Conservation (phyloP, 345 rosid genomes). For the Linum trigynum region DNA sequence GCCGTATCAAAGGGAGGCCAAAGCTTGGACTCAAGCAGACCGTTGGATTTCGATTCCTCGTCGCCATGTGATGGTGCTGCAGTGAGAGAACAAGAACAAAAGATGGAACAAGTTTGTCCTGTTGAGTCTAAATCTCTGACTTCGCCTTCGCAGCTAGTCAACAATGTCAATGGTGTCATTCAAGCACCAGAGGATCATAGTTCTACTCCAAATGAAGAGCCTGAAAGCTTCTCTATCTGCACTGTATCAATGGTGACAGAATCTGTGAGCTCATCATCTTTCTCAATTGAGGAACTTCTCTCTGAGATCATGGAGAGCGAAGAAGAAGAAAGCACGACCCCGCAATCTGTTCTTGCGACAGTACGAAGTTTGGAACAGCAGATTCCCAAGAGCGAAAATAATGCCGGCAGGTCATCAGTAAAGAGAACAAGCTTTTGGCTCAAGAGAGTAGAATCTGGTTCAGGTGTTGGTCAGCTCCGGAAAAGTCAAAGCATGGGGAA, state of each 20-base stretch:
- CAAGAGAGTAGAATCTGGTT: conserved; percentile 62
- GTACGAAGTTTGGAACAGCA: conserved; percentile 27
- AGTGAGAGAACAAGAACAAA: neutral
- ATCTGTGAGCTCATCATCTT: conserved; percentile 29
- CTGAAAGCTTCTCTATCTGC: neutral
- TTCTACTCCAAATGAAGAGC: too few species aligned
- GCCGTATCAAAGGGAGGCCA: too few species aligned
- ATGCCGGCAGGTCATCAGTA: conserved; percentile 13
- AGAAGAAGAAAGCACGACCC: conserved; percentile 17
- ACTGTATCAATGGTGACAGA: conserved; percentile 18
- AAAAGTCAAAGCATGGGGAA: conserved; percentile 42
- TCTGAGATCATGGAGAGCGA: conserved; percentile 12
- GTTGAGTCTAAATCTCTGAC: neutral
- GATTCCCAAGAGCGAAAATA: conserved; percentile 14
- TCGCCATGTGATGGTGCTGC: too few species aligned
- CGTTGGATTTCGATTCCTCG: too few species aligned
- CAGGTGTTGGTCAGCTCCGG: conserved; percentile 38
- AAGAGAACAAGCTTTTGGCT: conserved; percentile 49
- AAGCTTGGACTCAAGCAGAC: too few species aligned
- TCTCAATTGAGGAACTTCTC: conserved; percentile 19
- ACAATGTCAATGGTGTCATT: too few species aligned
- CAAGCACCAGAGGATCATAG: too few species aligned
- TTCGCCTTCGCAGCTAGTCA: too few species aligned
- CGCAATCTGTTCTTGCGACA: conserved; percentile 21
- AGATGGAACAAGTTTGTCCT: neutral